Conservation (phyloP, 1,284 basidiomycete species). For the Rhizopogon parksii region DNA sequence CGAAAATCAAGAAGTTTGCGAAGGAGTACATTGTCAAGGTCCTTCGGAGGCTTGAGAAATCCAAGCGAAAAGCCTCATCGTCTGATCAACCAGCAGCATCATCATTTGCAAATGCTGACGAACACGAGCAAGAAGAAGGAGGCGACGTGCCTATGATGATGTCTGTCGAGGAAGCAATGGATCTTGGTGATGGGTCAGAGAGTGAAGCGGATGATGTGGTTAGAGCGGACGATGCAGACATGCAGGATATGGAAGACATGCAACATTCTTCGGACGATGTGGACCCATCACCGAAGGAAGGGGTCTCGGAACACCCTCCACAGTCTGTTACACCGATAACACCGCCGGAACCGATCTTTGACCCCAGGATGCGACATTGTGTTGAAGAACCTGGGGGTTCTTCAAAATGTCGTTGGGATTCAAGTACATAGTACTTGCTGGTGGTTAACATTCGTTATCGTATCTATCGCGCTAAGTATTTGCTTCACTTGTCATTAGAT, state of each 20-base stretch:
- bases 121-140: constrained; percentile 30
- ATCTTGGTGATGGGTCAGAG: constrained; percentile 34
- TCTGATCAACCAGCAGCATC: constrained; percentile 20
- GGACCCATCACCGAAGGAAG: constrained; percentile 29
- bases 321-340: constrained; percentile 28
- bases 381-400: constrained; percentile 19
- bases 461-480: constrained; percentile 1
- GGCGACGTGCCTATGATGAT: constrained; percentile 29
- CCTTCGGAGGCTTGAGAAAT: constrained; percentile 56
- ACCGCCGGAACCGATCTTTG: constrained; percentile 23
- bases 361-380: constrained; percentile 26
- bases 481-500: neutral
- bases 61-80: constrained; percentile 21
- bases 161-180: constrained; percentile 49
- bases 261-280: constrained; percentile 25
- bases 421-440: neutral
- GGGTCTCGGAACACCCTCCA: constrained; percentile 20
- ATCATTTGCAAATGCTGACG: constrained; percentile 22
- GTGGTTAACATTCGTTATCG: neutral
- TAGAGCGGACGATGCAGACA: constrained; percentile 23
- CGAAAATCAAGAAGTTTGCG: constrained; percentile 90
- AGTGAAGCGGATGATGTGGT: constrained; percentile 31
- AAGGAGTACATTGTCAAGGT: constrained; percentile 81
- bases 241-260: constrained; percentile 14
- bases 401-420: neutral